phyloP scores from a whole-genome alignment of 768 basidiomycete genomes.

The Podaxis carcinomalis region DNA sequence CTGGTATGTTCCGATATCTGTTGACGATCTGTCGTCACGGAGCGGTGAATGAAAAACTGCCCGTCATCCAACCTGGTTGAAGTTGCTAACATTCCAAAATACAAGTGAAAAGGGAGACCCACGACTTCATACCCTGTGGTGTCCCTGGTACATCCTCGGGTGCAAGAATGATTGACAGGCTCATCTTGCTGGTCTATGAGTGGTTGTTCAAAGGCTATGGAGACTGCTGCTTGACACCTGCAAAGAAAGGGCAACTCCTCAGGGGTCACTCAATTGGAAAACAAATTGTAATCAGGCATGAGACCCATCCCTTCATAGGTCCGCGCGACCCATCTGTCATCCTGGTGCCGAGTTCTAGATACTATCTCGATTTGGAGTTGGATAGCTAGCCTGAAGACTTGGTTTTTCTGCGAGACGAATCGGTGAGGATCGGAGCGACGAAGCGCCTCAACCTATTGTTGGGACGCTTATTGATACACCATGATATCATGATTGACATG shows the following conservation, averaged over 20 bases:
- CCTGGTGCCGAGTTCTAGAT: slow-evolving; percentile 1
- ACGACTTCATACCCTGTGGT: neutral
- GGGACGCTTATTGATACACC: neutral
- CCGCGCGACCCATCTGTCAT: neutral
- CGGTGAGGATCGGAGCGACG: neutral
- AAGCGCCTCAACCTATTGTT: neutral
- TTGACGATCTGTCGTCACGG: neutral
- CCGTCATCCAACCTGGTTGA: neutral
- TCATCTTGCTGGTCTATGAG: neutral
- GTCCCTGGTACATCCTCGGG: neutral
- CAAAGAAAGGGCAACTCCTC: neutral
- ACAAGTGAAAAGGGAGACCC: neutral
- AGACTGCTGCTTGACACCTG: neutral
- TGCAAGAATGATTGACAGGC: neutral
- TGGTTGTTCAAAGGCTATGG: neutral
- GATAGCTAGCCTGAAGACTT: neutral
- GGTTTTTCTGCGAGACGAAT: neutral
- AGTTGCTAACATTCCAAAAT: neutral
- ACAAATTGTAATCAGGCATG: neutral
- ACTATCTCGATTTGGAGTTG: neutral
- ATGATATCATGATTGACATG: neutral
- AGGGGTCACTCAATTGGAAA: neutral
- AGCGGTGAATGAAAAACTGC: neutral
- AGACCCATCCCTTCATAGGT: neutral
- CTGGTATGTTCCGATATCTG: neutral